Percentiles rank a stretch among this genome's conserved stretches.
Conservation (phyloP, 2,329 filamentous ascomycete species). For the Aspergillus jensenii region DNA sequence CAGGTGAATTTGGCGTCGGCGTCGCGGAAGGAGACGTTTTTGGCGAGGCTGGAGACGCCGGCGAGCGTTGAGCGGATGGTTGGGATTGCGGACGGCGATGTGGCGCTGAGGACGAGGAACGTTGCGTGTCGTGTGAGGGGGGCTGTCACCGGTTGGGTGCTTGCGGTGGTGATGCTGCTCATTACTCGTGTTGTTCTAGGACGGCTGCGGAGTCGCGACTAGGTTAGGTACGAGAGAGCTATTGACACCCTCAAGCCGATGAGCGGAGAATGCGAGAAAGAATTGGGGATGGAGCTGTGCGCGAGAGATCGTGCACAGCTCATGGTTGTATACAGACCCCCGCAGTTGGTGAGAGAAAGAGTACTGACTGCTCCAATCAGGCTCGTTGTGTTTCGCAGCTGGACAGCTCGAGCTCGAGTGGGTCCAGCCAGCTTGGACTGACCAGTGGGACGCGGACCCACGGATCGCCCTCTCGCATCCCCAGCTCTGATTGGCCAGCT, state of each 20-base stretch:
- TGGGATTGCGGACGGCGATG: conserved; percentile 32
- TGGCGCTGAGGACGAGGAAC: conserved; percentile 53
- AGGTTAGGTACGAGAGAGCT: too few relatives aligned
- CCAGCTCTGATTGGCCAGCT: background rate
- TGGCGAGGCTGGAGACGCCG: conserved; percentile 47
- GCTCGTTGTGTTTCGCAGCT: too few relatives aligned
- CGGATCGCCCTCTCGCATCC: too few relatives aligned
- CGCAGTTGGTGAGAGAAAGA: too few relatives aligned
- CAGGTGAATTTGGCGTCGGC: conserved; percentile 49
- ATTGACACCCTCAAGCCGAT: background rate
- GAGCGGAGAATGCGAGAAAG: background rate
- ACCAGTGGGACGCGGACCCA: too few relatives aligned
- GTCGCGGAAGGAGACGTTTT: conserved; percentile 56
- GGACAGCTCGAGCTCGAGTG: too few relatives aligned
- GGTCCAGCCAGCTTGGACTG: too few relatives aligned
- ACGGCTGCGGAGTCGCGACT: background rate
- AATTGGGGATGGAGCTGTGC: background rate
- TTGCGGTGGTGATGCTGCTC: background rate
- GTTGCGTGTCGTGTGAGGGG: conserved; percentile 37
- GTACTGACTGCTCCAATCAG: too few relatives aligned
- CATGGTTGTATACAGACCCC: background rate
- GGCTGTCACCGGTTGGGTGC: background rate
- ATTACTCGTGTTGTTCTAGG: background rate
- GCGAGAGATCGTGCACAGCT: background rate
- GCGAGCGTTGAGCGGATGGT: conserved; percentile 49